Percentiles rank a stretch among this genome's conserved stretches.
phyloP scores from a whole-genome alignment of 495 filamentous ascomycete species.

The Trichoderma asperelloides region DNA sequence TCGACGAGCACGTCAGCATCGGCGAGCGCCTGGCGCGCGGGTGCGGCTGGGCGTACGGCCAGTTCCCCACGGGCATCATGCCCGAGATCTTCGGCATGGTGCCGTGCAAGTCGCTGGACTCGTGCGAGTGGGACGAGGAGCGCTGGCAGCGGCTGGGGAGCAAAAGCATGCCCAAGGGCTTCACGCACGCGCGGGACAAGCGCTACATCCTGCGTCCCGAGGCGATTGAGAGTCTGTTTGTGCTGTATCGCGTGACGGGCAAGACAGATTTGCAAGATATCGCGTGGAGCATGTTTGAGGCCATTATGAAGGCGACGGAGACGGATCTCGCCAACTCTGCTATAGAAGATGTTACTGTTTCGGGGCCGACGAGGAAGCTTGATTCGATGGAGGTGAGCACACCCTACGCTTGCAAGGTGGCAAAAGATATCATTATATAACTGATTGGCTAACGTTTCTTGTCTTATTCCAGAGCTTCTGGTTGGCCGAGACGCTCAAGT shows the following conservation, averaged over 20 bases:
- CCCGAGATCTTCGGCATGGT: constrained; percentile 61
- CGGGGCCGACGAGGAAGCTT: constrained; percentile 19
- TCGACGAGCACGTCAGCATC: constrained; percentile 62
- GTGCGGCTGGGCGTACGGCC: constrained; percentile 85
- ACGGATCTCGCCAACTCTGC: constrained; percentile 41
- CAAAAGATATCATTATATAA: neutral
- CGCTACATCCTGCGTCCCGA: constrained; percentile 66
- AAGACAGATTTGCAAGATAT: constrained; percentile 39
- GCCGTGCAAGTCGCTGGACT: constrained; percentile 39
- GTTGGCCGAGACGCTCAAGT: constrained; percentile 43
- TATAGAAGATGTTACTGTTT: constrained; percentile 30
- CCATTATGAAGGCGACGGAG: constrained; percentile 33
- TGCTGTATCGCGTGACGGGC: constrained; percentile 57
- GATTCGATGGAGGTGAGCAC: constrained; percentile 45
- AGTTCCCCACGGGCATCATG: constrained; percentile 77
- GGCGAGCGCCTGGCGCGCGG: constrained; percentile 73
- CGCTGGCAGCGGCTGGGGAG: constrained; percentile 16
- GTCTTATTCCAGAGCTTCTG: constrained; percentile 36
- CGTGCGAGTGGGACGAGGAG: constrained; percentile 29
- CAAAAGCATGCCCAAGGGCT: constrained; percentile 56
- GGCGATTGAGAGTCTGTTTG: constrained; percentile 55
- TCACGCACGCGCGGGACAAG: constrained; percentile 44
- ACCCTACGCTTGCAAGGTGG: too few relatives aligned
- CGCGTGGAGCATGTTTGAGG: constrained; percentile 51
- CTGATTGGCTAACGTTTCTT: neutral